Conservation (phyloP, 192 early-diverging fungal genomes). For the Backusella mclennaniae region DNA sequence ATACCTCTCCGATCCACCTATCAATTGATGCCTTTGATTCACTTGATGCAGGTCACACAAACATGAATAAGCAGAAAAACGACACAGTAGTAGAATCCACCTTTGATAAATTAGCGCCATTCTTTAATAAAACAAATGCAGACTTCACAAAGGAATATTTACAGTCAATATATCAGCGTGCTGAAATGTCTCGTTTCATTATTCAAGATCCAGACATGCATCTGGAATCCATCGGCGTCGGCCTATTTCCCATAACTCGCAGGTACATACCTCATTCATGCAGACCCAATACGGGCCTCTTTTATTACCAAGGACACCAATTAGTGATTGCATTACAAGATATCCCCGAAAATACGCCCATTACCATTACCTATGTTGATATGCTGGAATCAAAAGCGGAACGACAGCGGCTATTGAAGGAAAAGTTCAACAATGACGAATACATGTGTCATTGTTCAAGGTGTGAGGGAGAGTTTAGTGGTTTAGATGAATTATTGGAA, state of each 20-base stretch:
- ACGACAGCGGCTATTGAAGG: constrained; percentile 3
- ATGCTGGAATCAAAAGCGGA: constrained; percentile 27
- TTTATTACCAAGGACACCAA: constrained; percentile 51
- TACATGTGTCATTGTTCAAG: constrained; percentile 18
- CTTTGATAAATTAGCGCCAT: background rate
- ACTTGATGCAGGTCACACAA: background rate
- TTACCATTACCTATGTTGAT: constrained; percentile 62
- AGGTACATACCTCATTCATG: constrained; percentile 65
- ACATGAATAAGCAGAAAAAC: constrained; percentile 23
- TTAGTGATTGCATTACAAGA: constrained; percentile 50
- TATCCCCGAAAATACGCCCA: constrained; percentile 52
- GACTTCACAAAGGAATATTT: background rate
- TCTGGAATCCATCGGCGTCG: background rate
- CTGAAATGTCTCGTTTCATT: background rate
- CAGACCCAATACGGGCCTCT: constrained; percentile 58
- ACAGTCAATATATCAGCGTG: background rate
- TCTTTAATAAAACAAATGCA: background rate
- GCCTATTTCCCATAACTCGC: constrained; percentile 51
- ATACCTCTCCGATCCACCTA: background rate
- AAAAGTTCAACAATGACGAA: constrained; percentile 9
- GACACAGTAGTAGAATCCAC: background rate
- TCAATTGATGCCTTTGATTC: background rate
- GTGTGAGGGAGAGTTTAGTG: background rate
- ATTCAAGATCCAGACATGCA: constrained; percentile 22
- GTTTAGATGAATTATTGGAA: background rate